phyloP scores from a whole-genome alignment of 2,329 filamentous ascomycete species.

The Colletotrichum siamense region DNA sequence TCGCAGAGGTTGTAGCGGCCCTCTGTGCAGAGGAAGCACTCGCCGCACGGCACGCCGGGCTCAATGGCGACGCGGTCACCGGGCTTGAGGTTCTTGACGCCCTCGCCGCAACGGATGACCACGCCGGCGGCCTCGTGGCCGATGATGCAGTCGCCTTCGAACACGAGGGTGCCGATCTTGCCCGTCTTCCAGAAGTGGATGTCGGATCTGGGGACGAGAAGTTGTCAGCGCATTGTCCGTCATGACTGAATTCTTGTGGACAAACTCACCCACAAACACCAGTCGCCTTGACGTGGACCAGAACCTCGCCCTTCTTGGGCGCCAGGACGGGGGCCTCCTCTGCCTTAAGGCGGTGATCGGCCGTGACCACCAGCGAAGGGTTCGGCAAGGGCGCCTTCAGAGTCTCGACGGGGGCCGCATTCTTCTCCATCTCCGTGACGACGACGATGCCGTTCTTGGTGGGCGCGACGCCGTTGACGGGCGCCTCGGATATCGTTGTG shows the following conservation, averaged over 20 bases:
- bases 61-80: conserved; percentile 72
- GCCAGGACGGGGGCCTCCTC: conserved; percentile 62
- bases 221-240: not conserved
- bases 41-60: conserved; percentile 67
- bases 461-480: not conserved
- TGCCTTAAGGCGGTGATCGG: conserved; percentile 62
- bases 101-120: conserved; percentile 61
- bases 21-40: conserved; percentile 63
- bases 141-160: conserved; percentile 68
- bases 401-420: not conserved
- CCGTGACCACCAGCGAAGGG: conserved; percentile 64
- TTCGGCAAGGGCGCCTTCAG: conserved; percentile 44
- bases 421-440: not conserved
- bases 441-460: conserved; percentile 2
- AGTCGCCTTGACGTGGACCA: conserved; percentile 67
- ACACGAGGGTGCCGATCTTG: conserved; percentile 65
- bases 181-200: conserved; percentile 74
- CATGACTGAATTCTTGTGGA: not conserved
- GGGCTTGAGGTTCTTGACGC: conserved; percentile 56
- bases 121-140: conserved; percentile 70
- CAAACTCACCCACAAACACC: conserved; percentile 65
- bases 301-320: conserved; percentile 58
- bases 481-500: not conserved
- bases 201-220: conserved; percentile 54
- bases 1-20: conserved; percentile 71